Conservation (phyloP, 2,329 filamentous ascomycete genomes). For the Stylonectria norvegica region DNA sequence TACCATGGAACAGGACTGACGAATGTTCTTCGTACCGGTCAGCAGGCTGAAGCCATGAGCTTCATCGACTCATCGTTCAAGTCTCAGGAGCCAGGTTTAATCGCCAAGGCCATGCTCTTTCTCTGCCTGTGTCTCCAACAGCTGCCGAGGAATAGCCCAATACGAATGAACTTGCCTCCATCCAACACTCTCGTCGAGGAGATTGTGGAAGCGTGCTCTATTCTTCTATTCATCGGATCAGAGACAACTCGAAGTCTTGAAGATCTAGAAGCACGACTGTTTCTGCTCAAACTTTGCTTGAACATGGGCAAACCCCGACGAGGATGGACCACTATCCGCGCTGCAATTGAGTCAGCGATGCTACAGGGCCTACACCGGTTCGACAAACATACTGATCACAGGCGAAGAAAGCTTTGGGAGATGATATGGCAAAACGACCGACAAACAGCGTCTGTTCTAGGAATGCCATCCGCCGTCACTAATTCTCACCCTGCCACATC, state of each 20-base stretch:
- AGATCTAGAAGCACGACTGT: conserved; percentile 49
- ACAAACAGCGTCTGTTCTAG: too few relatives aligned
- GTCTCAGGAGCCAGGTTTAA: conserved; percentile 3
- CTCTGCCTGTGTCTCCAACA: conserved; percentile 41
- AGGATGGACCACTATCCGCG: conserved; percentile 50
- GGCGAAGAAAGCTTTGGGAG: conserved; percentile 37
- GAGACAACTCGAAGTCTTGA: conserved; percentile 37
- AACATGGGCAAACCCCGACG: conserved; percentile 54
- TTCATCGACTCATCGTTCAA: conserved; percentile 4
- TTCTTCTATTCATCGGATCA: conserved; percentile 2
- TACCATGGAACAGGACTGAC: too few relatives aligned
- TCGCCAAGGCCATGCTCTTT: conserved; percentile 40
- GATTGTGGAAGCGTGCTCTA: conserved; percentile 2
- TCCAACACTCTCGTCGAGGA: conserved; percentile 2
- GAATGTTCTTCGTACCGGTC: too few relatives aligned
- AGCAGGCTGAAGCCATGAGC: not conserved
- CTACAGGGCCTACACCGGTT: conserved; percentile 46
- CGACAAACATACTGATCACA: conserved; percentile 24
- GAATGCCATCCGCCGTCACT: conserved; percentile 8
- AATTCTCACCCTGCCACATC: conserved; percentile 2
- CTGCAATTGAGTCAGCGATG: conserved; percentile 49
- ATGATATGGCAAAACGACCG: conserved; percentile 43
- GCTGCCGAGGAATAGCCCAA: conserved; percentile 35
- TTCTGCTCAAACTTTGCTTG: conserved; percentile 51
- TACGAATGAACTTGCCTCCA: conserved; percentile 32